Evolutionary conservation across 2,329 filamentous ascomycete species (phyloP).

Genomic region (Pezicula rhizophila): DNA sequence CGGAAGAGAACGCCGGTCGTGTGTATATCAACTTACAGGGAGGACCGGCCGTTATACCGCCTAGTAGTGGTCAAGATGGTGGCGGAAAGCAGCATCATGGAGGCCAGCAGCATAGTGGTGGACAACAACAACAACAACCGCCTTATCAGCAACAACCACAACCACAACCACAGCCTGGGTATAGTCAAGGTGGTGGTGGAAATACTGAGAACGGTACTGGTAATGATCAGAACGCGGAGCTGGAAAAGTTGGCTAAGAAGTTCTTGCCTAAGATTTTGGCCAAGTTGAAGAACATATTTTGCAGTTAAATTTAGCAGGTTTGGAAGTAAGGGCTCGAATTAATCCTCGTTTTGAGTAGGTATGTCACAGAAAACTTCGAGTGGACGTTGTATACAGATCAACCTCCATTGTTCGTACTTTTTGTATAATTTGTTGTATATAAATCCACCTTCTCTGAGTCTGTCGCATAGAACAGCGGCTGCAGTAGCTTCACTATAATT

Average conservation of each 20-base stretch:
- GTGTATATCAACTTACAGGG: constrained; percentile 86
- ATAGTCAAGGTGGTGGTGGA: constrained; percentile 37
- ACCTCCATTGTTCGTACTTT: too few relatives aligned
- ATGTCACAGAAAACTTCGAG: too few relatives aligned
- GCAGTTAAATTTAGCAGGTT: too few relatives aligned
- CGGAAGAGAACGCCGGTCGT: constrained; percentile 82
- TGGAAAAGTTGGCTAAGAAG: constrained; percentile 27
- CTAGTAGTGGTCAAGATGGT: constrained; percentile 36
- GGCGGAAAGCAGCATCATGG: constrained; percentile 30
- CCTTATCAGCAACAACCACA: constrained; percentile 26
- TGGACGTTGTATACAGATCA: too few relatives aligned
- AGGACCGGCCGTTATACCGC: constrained; percentile 50
- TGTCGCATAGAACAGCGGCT: too few relatives aligned
- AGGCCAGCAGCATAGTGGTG: constrained; percentile 29
- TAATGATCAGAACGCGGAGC: constrained; percentile 26
- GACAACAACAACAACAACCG: constrained; percentile 31
- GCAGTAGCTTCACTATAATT: too few relatives aligned
- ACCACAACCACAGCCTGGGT: constrained; percentile 35
- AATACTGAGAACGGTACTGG: constrained; percentile 32
- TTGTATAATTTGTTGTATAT: too few relatives aligned
- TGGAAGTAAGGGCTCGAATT: too few relatives aligned
- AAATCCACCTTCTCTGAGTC: too few relatives aligned
- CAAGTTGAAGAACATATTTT: constrained; percentile 17
- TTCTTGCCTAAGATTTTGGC: constrained; percentile 24
- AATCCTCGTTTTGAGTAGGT: too few relatives aligned